A percentile compares a stretch with the other conserved stretches of the same genome.
phyloP scores from a whole-genome alignment of 805 yeast species.

The Candida ascalaphidarum region DNA sequence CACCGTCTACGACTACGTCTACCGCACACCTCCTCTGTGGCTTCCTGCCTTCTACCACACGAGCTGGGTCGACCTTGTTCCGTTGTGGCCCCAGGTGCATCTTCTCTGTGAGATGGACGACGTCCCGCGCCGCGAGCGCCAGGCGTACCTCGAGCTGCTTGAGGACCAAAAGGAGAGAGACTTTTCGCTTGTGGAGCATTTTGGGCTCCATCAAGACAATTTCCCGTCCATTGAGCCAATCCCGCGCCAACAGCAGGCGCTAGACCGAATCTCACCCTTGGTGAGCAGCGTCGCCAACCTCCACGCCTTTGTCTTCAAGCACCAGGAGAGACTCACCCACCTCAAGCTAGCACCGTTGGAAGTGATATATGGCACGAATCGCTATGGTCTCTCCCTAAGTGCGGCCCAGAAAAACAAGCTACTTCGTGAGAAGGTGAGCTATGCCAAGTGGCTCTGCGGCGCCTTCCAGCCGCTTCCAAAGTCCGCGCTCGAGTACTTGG shows the following conservation, averaged over 20 bases:
- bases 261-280: too few relatives aligned
- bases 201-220: too few relatives aligned
- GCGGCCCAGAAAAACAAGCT: conserved; percentile 16
- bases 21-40: too few relatives aligned
- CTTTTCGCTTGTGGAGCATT: conserved; percentile 8
- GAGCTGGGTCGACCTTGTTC: too few relatives aligned
- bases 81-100: conserved; percentile 28
- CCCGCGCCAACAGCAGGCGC: too few relatives aligned
- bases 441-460: conserved; percentile 12
- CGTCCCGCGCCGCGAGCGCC: conserved; percentile 2
- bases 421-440: conserved; percentile 14
- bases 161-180: conserved; percentile 5
- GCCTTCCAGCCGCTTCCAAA: conserved; percentile 13
- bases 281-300: conserved; percentile 7
- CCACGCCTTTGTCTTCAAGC: conserved; percentile 11
- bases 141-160: conserved; percentile 9
- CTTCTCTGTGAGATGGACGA: conserved; percentile 17
- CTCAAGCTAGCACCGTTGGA: conserved; percentile 21
- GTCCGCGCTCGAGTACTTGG: conserved; percentile 9
- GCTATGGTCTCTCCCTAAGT: conserved; percentile 23
- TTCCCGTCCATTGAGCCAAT: too few relatives aligned
- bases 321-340: conserved; percentile 12
- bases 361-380: conserved; percentile 19
- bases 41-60: too few relatives aligned
- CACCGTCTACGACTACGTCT: too few relatives aligned